Conservation (phyloP, 805 yeast species). For the Wickerhamomyces kurtzmanii region DNA sequence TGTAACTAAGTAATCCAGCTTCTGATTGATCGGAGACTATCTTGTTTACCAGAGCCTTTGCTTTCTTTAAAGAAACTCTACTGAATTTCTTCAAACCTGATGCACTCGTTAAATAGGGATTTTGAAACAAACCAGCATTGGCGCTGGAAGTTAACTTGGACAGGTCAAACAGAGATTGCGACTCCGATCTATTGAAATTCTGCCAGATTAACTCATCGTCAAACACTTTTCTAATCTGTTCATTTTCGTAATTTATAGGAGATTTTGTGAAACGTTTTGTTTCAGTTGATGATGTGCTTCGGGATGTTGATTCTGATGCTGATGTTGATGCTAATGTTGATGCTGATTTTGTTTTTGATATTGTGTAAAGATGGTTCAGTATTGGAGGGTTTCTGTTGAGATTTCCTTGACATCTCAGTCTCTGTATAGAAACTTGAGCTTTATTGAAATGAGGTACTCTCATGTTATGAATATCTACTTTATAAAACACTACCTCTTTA, state of each 20-base stretch:
- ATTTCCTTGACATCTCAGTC: too few relatives aligned
- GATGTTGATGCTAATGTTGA: too few relatives aligned
- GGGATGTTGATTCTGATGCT: too few relatives aligned
- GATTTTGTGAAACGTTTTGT: background rate
- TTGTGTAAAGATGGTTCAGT: too few relatives aligned
- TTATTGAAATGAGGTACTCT: too few relatives aligned
- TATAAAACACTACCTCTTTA: too few relatives aligned
- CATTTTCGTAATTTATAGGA: slow-evolving; percentile 12
- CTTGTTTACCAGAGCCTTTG: slow-evolving; percentile 49
- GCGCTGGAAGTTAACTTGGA: slow-evolving; percentile 21
- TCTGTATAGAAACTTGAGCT: too few relatives aligned
- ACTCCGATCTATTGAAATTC: slow-evolving; percentile 28
- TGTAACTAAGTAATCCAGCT: slow-evolving; percentile 37
- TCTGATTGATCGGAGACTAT: slow-evolving; percentile 38
- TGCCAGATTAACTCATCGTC: slow-evolving; percentile 54
- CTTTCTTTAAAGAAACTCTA: slow-evolving; percentile 49
- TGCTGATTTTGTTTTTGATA: too few relatives aligned
- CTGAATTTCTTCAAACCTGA: slow-evolving; percentile 64
- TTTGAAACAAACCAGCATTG: slow-evolving; percentile 80
- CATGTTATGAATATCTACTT: too few relatives aligned
- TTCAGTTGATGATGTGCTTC: background rate
- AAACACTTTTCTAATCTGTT: slow-evolving; percentile 36
- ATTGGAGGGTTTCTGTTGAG: too few relatives aligned
- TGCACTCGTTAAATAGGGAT: slow-evolving; percentile 61
- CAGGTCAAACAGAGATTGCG: slow-evolving; percentile 4